Evolutionary conservation across 169 alveolate species (phyloP).

Genomic region (Perkinsus olseni): DNA sequence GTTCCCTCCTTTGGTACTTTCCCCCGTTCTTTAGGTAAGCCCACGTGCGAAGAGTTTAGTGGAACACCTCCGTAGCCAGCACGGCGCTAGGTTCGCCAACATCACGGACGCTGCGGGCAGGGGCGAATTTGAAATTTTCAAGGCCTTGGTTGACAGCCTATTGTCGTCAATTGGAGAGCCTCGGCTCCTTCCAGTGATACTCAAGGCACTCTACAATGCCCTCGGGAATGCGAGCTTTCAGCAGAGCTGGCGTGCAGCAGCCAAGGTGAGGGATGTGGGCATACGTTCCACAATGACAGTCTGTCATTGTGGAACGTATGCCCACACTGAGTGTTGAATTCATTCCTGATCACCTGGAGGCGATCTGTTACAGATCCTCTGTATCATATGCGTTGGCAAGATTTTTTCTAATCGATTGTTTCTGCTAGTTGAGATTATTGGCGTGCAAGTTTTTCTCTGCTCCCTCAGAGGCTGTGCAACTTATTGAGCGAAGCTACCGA

Average conservation of each 20-base stretch:
- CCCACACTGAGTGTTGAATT: no score
- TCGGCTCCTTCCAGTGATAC: neutral
- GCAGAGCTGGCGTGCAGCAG: neutral
- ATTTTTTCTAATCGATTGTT: no score
- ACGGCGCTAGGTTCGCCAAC: neutral
- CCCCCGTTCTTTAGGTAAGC: neutral
- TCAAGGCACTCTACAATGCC: neutral
- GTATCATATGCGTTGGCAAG: no score
- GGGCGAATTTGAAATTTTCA: neutral
- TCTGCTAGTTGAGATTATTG: no score
- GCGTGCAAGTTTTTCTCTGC: neutral
- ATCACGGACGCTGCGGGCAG: neutral
- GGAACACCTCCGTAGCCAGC: neutral
- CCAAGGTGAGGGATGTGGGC: neutral
- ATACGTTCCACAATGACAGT: no score
- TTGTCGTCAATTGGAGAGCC: neutral
- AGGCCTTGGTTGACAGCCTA: neutral
- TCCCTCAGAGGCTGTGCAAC: neutral
- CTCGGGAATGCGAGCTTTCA: neutral
- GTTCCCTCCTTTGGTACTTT: no score
- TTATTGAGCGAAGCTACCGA: neutral
- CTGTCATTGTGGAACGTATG: no score
- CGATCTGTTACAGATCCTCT: no score
- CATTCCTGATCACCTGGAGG: no score
- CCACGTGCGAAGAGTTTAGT: neutral